Base-by-base conservation (phyloP, 306 rosid genomes). In the Comarum palustre region DNA sequence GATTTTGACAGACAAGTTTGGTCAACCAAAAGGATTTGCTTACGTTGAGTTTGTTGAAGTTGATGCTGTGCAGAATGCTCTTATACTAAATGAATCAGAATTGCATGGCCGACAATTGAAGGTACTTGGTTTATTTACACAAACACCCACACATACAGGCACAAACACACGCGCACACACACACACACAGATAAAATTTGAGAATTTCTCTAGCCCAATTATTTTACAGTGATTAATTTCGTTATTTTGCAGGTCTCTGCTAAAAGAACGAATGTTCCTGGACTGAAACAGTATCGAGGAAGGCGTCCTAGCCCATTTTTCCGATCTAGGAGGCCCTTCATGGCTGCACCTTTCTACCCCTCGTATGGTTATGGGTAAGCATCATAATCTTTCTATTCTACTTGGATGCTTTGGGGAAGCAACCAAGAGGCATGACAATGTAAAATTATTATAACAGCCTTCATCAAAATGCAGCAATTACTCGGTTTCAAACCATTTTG, bases 1-100 rank as follows among this genome's bases (percentile, higher is more conserved):
- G 4, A 95, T 95, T 79, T 83, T 95, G 97, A 91, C 99, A 0
- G 99, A 95, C 88, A 95, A 95, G 83, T 95, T 90, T 82, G 99
- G 99, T 75, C 99, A 95, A 61, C 99, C 97, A 39, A 95, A 95
- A 79, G 99, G 99, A 77, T 91, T 95, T 82, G 99, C 99, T 46
- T 95, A 95, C 72, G 99, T 95, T 45, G 99, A 95, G 85, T 95
- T 95, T 82, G 99, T 91, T 63, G 99, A 95, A 86, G 61, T 84
- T 62, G 99, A 95, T 65, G 99, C 96, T 69, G 86, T 95, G 69
- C 99, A 90, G 86, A 95, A 95, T 90, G 90, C 99, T 75, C 84
- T 90, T 36, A 80, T 95, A 78, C 81, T 95, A 64, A 95, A 95
- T 78, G 99, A 95, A 74, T 89, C 99, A 52, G 99, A 95, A 79